Evolutionary conservation across 257 asterid genomes (phyloP), one percentile per base, ranked within the genome.

Genomic region (Vinca minor): DNA sequence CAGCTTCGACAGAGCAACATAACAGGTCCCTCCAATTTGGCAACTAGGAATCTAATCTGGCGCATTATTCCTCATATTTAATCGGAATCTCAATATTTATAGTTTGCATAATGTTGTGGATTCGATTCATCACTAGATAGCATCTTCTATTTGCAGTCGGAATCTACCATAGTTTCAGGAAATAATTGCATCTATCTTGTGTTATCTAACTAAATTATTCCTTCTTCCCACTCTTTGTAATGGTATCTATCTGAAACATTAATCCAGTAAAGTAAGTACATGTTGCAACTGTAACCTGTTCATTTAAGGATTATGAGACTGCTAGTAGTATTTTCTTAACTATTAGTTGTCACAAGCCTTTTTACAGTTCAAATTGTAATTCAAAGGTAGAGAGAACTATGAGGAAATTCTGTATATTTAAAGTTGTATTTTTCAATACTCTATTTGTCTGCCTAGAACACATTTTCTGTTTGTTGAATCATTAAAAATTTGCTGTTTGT

Each of bases 1-100:
- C 73, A 76, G 80, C 62, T 84, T 78, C 21, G 87, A 83, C 69
- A 71, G 85, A 74, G 79, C 78, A 31, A 72, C 83, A 39, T 74
- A 77, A 84, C 59, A 61, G 28, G n/a, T 34, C n/a, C 60, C 14
- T 1, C 29, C 68, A 15, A 63, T 17, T 50, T 53, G 35, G 62
- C n/a, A 18, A 28, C 7, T 62, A 60, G 54, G 44, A 60, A 53
- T 13, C 57, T 28, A 52, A 31, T 26, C 48, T 59, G 49, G 25
- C 76, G 68, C 66, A 52, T 57, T 69, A 59, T 68, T 52, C 64
- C 57, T 34, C 64, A 49, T 17, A 59, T 58, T 69, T 67, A 36
- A 52, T 20, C 39, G 74, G 28, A 62, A 69, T 21, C n/a, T 67
- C 61, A 57, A 20, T 46, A 6, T 26, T 63, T 63, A 26, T 65